Evolutionary conservation across 2,329 filamentous ascomycete genomes (phyloP).

Genomic region (Talaromyces sp.): DNA sequence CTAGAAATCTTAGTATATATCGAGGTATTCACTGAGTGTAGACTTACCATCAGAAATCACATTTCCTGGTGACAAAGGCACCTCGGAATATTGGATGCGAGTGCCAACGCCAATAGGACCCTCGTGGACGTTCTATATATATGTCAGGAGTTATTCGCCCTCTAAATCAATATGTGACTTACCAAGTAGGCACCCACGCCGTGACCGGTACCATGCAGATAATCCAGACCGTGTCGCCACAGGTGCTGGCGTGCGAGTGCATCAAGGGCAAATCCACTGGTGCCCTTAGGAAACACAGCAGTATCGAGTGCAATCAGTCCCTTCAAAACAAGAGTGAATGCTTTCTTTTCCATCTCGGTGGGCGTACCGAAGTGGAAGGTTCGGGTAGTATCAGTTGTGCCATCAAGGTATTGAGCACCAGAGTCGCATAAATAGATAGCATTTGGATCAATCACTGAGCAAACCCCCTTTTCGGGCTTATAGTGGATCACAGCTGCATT

Average conservation of each 20-base stretch:
- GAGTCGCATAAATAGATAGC: constrained; percentile 94
- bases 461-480: constrained; percentile 77
- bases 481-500: constrained; percentile 97
- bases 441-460: constrained; percentile 76
- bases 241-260: constrained; percentile 82
- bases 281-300: constrained; percentile 89
- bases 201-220: constrained; percentile 93
- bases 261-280: constrained; percentile 88
- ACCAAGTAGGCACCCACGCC: constrained; percentile 85
- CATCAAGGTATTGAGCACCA: constrained; percentile 91
- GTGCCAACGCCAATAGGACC: constrained; percentile 96
- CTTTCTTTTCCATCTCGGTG: constrained; percentile 75
- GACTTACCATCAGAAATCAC: constrained; percentile 73
- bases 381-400: constrained; percentile 91
- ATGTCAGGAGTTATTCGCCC: background rate
- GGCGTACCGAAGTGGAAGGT: constrained; percentile 90
- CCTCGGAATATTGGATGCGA: constrained; percentile 84
- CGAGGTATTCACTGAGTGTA: background rate
- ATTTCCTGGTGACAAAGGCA: constrained; percentile 84
- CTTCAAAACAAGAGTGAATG: constrained; percentile 92
- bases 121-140: constrained; percentile 77
- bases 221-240: constrained; percentile 91
- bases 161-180: constrained; percentile 12
- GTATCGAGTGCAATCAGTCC: constrained; percentile 86
- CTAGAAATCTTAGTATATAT: constrained; percentile 33